These are phyloP conservation scores for Hippophae rhamnoides DNA, from an alignment of 306 rosid genomes.

Conservation along the genomic window DNA sequence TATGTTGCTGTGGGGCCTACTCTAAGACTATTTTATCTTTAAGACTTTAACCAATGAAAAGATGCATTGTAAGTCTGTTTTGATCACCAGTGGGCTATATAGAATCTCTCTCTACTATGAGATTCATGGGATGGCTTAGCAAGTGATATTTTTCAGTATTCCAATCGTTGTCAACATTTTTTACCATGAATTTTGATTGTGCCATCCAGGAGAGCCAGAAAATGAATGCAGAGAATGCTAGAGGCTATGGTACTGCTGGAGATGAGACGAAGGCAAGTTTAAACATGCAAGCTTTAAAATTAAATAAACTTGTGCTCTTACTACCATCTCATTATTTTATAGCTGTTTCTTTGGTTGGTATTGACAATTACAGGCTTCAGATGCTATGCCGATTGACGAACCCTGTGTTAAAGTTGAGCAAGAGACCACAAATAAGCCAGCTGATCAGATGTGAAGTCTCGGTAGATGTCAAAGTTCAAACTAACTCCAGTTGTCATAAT, in stretches of 20 bases:
- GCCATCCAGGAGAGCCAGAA: constrained; percentile 32
- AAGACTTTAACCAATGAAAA: too few species aligned
- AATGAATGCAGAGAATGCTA: constrained; percentile 39
- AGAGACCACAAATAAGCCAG: constrained; percentile 39
- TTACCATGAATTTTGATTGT: constrained; percentile 15
- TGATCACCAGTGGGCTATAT: too few species aligned
- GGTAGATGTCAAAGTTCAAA: too few species aligned
- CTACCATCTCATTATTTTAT: neutral
- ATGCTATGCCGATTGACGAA: constrained; percentile 44
- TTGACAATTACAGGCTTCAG: constrained; percentile 49
- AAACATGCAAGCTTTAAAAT: constrained; percentile 3
- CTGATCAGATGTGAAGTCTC: constrained; percentile 29
- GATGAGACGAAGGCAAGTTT: constrained; percentile 55
- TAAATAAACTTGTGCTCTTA: neutral
- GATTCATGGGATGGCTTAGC: too few species aligned
- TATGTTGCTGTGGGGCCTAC: too few species aligned
- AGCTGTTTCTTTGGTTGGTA: neutral
- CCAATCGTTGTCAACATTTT: neutral
- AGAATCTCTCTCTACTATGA: too few species aligned
- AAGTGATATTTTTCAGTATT: too few species aligned
- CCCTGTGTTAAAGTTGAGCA: constrained; percentile 50
- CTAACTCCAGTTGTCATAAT: too few species aligned
- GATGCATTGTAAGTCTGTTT: too few species aligned
- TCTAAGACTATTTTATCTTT: too few species aligned
- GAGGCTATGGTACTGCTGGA: constrained; percentile 33